Evolutionary conservation across 2,329 filamentous ascomycete genomes (phyloP).

Genomic region (Colletotrichum melonis): DNA sequence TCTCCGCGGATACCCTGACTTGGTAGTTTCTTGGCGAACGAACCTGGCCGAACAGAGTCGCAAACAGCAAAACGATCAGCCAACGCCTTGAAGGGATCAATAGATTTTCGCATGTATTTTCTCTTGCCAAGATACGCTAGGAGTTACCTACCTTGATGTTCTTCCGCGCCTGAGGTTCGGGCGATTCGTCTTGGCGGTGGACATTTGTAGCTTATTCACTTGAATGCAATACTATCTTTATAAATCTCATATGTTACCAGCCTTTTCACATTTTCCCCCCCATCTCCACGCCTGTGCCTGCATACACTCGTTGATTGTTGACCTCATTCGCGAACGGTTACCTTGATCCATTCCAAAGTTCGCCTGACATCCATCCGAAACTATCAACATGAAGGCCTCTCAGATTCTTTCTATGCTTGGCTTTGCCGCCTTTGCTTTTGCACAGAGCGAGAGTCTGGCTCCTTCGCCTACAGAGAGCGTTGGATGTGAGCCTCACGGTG

Average conservation of each 20-base stretch:
- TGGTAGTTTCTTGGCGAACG: conserved; percentile 8
- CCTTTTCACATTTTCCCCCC: too few species aligned
- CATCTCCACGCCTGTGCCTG: too few species aligned
- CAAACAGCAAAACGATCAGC: neutral
- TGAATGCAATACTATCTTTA: neutral
- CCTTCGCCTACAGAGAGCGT: conserved; percentile 49
- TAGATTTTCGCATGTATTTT: neutral
- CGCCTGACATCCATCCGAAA: neutral
- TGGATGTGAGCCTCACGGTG: conserved; percentile 50
- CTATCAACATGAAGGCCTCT: conserved; percentile 29
- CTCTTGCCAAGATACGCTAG: conserved; percentile 1
- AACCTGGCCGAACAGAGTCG: neutral
- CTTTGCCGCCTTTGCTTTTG: conserved; percentile 16
- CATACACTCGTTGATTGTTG: neutral
- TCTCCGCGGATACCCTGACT: neutral
- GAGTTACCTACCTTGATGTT: neutral
- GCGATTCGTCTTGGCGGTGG: neutral
- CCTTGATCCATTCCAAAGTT: neutral
- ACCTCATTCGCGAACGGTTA: too few species aligned
- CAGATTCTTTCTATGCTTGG: conserved; percentile 35
- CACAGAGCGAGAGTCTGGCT: conserved; percentile 38
- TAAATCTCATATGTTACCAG: neutral
- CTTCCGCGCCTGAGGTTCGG: neutral
- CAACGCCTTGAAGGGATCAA: neutral
- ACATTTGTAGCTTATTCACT: neutral